Percentiles rank a stretch among this genome's conserved stretches.
Evolutionary conservation across 768 basidiomycete species (phyloP).

Genomic region (Naganishia kalamii): DNA sequence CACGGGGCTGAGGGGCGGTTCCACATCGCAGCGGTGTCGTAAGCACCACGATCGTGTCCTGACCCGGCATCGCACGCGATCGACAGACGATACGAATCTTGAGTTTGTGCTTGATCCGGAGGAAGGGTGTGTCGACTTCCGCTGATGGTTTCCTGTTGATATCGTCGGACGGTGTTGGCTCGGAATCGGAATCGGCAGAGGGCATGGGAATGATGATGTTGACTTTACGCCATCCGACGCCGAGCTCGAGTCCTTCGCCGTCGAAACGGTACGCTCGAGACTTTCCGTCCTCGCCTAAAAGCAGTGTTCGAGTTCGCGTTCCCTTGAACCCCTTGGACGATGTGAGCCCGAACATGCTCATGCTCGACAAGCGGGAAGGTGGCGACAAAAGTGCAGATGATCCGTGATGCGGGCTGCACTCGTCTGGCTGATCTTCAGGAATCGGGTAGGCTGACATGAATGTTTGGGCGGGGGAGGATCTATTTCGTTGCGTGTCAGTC

Average conservation of each 20-base stretch:
- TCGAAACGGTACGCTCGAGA: slow-evolving; percentile 42
- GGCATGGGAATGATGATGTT: slow-evolving; percentile 45
- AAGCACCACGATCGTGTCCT: slow-evolving; percentile 35
- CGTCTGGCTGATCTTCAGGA: slow-evolving; percentile 36
- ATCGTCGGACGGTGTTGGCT: neutral
- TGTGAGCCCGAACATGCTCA: slow-evolving; percentile 19
- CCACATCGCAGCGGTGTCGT: slow-evolving; percentile 42
- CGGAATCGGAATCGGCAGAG: neutral
- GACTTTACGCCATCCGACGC: slow-evolving; percentile 40
- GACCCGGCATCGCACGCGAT: slow-evolving; percentile 8
- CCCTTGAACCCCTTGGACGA: slow-evolving; percentile 20
- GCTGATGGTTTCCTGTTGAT: slow-evolving; percentile 27
- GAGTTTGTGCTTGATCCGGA: slow-evolving; percentile 38
- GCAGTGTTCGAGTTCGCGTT: slow-evolving; percentile 19
- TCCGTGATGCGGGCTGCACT: slow-evolving; percentile 15
- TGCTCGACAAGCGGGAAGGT: slow-evolving; percentile 26
- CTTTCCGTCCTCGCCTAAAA: slow-evolving; percentile 37
- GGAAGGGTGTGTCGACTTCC: slow-evolving; percentile 39
- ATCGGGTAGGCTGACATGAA: slow-evolving; percentile 35
- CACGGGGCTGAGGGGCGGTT: slow-evolving; percentile 30
- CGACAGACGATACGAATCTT: slow-evolving; percentile 40
- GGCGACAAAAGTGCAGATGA: slow-evolving; percentile 31
- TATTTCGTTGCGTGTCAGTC: too few relatives aligned
- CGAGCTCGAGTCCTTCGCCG: slow-evolving; percentile 36
- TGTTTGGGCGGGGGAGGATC: slow-evolving; percentile 29